Evolutionary conservation across 73 alveolate genomes (phyloP).

Genomic region (Durusdinium trenchii): DNA sequence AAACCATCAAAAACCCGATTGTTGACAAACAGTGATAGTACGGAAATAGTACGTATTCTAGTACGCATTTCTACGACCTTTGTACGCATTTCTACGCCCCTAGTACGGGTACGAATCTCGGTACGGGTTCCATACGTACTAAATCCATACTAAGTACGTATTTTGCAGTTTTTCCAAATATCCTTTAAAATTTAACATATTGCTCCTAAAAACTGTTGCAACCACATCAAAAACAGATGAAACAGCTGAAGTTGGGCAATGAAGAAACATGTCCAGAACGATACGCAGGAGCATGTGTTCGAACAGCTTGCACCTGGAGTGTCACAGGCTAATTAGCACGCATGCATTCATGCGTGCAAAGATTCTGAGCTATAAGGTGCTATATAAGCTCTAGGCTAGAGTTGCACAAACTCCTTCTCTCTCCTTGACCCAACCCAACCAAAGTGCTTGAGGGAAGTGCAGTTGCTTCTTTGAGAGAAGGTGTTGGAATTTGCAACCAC

Average conservation of each 20-base stretch:
- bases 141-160: not conserved
- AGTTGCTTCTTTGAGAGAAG: not conserved
- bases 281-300: too few relatives aligned
- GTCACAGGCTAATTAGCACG: too few relatives aligned
- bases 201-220: too few relatives aligned
- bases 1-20: not conserved
- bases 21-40: not conserved
- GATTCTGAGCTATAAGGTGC: too few relatives aligned
- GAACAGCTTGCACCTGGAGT: too few relatives aligned
- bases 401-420: too few relatives aligned
- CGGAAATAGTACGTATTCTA: not conserved
- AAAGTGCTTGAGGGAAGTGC: too few relatives aligned
- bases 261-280: too few relatives aligned
- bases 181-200: not conserved
- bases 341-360: too few relatives aligned
- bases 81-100: not conserved
- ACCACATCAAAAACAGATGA: not conserved
- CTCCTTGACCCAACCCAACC: too few relatives aligned
- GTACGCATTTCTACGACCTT: slow-evolving; percentile 31
- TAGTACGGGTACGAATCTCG: not conserved
- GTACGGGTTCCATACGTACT: not conserved
- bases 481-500: not conserved
- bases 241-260: too few relatives aligned
- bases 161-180: not conserved
- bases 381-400: too few relatives aligned